Conservation (phyloP, 1,284 basidiomycete genomes). For the Sporisorium iseilematis-ciliati region DNA sequence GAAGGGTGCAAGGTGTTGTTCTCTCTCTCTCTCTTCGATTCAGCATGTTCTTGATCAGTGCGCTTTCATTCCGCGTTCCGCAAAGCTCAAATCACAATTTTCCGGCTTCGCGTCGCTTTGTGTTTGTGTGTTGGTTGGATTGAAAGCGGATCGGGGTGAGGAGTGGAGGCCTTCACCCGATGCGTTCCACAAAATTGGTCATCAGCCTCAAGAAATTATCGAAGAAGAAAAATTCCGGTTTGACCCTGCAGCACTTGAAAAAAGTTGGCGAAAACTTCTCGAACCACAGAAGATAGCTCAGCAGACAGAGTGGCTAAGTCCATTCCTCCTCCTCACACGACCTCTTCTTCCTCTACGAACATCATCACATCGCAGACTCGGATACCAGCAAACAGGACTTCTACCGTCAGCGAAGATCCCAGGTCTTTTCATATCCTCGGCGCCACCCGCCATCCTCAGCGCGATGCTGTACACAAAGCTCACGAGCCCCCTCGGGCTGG, state of each 20-base stretch:
- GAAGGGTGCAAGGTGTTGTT: conserved; percentile 13
- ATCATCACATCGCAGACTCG: neutral
- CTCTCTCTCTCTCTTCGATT: conserved; percentile 9
- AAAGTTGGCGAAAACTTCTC: conserved; percentile 26
- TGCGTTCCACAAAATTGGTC: neutral
- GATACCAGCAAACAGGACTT: neutral
- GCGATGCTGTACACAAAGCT: conserved; percentile 43
- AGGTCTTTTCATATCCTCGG: neutral
- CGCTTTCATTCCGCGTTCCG: conserved; percentile 2
- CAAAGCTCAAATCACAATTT: conserved; percentile 4
- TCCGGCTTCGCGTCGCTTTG: conserved; percentile 9
- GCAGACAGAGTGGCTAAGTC: neutral
- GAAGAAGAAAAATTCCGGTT: conserved; percentile 4
- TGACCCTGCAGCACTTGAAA: conserved; percentile 17
- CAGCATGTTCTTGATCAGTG: conserved; percentile 2
- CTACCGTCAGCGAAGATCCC: neutral
- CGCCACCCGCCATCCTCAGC: conserved; percentile 11
- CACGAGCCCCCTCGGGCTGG: conserved; percentile 29
- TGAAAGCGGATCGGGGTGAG: neutral
- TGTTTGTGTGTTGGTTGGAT: too few species aligned
- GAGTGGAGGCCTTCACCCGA: conserved; percentile 18
- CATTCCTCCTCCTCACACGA: neutral
- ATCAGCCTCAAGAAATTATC: conserved; percentile 1
- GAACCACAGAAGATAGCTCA: neutral
- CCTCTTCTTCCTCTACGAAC: neutral